Evolutionary conservation across 768 basidiomycete species (phyloP), one percentile per base, ranked within the genome.

Genomic region (Tulasnella sp.): DNA sequence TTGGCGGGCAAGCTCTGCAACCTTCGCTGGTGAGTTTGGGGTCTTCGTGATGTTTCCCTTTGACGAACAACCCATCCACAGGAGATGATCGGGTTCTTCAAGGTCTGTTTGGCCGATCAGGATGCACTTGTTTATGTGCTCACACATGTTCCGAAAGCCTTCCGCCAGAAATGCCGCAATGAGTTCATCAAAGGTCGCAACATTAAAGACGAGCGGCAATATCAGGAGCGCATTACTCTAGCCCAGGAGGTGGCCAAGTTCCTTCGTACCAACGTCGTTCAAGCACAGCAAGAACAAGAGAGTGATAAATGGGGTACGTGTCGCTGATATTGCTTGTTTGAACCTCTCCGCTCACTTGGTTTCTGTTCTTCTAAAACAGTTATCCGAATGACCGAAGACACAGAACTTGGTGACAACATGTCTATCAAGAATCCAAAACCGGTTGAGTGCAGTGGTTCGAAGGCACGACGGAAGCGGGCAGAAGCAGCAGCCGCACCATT

Each of bases 341-440:
- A 3, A 27, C 27, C 40, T 14, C n/a, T 14, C 8, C 17, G 7
- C 1, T 12, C 27, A 34, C 11, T 23, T 17, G 31, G 15, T 5
- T 31, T 31, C 29, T 8, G 39, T 55, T 61, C 56, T 57, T 12
- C 34, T 61, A 3, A 41, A 25, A 53, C 62, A 90, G 89, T 75
- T 58, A 67, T 96, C 29, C 77, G 78, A 37, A 73, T 94, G 42
- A 90, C 83, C 2, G 70, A 80, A 40, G 76, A 92, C 53, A 93
- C 89, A 0, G 93, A 96, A 64, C 72, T 94, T 6, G 93, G 91
- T 4, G 80, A 83, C 54, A 96, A 97, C 64, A 78, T 83, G 1
- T 74, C 81, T 2, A 79, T 94, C 63, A 90, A 84, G 69, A 74
- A 69, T 45, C 77, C 82, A 8, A 69, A 68, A n/a, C 71, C 70